Evolutionary conservation across 2,329 filamentous ascomycete genomes (phyloP), one percentile per base, ranked within the genome.

Genomic region (Pseudogymnoascus sp.): DNA sequence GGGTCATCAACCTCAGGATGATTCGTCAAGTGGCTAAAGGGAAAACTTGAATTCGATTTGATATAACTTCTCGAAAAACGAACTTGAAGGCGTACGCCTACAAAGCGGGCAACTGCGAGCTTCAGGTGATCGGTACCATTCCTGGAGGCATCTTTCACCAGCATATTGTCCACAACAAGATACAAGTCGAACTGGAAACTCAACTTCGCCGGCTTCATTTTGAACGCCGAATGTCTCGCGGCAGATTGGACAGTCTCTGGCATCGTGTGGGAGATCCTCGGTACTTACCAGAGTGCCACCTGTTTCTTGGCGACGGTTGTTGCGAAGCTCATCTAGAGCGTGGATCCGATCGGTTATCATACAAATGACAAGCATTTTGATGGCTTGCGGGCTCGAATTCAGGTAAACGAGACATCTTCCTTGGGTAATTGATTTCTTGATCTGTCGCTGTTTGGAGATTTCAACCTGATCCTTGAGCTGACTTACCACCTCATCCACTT

Each of bases 331-430:
- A 7, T 66, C 60, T 1, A 68, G 58, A 12, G 67, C 63, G 5
- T 64, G 55, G 14, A 69, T 28, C 4, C 69, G 66, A 62, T 70
- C 69, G 2, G 63, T 63, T 65, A 71, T 66, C 49, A 71, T 52
- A 0, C 69, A 45, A 12, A 65, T 66, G 14, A 70, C 35, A 11
- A 71, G 38, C 18, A 71, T 68, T 9, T 37, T 41, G 35, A 70
- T 69, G 14, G 43, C 40, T 14, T 66, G 52, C 9, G 60, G 49
- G 7, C 33, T 25, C 11, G 60, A 37, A 9, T 45, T 63, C 6
- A 41, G n/a, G n/a, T 62, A 35, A 23, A 60, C 60, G 11, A 28
- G 58, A 25, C 23, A 23, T 12, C 33, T 55, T 7, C 28, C 52
- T 25, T 66, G 28, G 1, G 68, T 67, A 59, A 65, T 68, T 14